phyloP scores from a whole-genome alignment of 148 eudicot genomes.

The Hydrangea macrophylla region DNA sequence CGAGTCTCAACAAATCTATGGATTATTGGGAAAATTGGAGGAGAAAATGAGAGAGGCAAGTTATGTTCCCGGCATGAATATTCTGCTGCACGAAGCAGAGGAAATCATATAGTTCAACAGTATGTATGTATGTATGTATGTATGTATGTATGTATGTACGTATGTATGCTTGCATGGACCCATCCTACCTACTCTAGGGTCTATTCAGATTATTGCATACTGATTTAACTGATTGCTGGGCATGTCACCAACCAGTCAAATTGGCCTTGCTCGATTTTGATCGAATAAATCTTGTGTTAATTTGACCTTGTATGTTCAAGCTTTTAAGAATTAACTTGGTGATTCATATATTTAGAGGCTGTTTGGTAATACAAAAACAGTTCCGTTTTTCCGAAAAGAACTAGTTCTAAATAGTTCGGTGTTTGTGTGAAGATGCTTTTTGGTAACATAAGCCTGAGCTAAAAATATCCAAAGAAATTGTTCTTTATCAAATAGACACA shows the following conservation, averaged over 20 bases:
- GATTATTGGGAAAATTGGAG: conserved; percentile 14
- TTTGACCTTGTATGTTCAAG: no score
- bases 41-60: conserved; percentile 19
- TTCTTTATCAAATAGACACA: no score
- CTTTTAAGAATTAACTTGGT: no score
- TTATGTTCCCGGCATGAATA: not conserved
- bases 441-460: no score
- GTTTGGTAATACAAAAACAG: no score
- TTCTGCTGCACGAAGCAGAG: conserved; percentile 6
- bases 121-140: no score
- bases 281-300: not conserved
- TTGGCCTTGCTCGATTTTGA: not conserved
- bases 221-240: not conserved
- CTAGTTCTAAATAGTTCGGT: no score
- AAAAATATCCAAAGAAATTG: no score
- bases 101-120: not conserved
- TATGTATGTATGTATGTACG: no score
- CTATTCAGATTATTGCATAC: not conserved
- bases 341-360: no score
- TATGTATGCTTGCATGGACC: not conserved
- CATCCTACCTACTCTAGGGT: not conserved
- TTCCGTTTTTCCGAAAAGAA: no score
- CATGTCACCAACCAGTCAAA: not conserved
- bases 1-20: conserved; percentile 12
- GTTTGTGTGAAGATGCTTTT: no score